Percentiles rank a stretch among this genome's conserved stretches.
Conservation (phyloP, 2,329 filamentous ascomycete genomes). For the Penicillium sp. region DNA sequence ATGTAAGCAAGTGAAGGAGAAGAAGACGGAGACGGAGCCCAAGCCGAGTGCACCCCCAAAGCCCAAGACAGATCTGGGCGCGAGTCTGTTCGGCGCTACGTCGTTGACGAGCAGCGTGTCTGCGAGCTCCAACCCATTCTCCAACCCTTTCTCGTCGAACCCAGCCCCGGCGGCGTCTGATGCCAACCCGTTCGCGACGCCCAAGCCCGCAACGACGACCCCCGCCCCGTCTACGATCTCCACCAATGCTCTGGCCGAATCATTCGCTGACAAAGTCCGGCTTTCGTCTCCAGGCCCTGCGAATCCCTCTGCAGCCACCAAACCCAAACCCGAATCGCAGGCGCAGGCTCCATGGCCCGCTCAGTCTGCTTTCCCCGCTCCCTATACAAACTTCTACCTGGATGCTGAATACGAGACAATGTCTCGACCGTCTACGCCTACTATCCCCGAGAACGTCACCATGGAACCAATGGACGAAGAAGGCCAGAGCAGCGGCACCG, state of each 20-base stretch:
- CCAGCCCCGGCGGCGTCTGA: slow-evolving; percentile 32
- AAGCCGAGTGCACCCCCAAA: slow-evolving; percentile 16
- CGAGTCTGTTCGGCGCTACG: slow-evolving; percentile 63
- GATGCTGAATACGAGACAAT: slow-evolving; percentile 93
- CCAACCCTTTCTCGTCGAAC: slow-evolving; percentile 56
- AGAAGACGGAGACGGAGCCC: slow-evolving; percentile 14
- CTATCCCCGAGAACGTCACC: slow-evolving; percentile 48
- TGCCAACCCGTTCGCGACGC: slow-evolving; percentile 61
- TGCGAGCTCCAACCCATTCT: slow-evolving; percentile 56
- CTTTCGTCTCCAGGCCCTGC: slow-evolving; percentile 44
- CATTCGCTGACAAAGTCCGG: slow-evolving; percentile 69
- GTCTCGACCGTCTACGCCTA: slow-evolving; percentile 54
- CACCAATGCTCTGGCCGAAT: slow-evolving; percentile 66
- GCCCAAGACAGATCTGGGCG: slow-evolving; percentile 43
- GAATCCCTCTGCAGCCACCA: slow-evolving; percentile 26
- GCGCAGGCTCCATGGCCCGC: slow-evolving; percentile 74
- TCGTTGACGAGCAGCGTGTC: slow-evolving; percentile 37
- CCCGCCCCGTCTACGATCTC: slow-evolving; percentile 44
- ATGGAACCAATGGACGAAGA: slow-evolving; percentile 40
- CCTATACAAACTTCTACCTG: slow-evolving; percentile 76
- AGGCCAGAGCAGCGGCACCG: slow-evolving; percentile 30
- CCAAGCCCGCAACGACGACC: slow-evolving; percentile 35
- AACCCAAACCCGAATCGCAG: slow-evolving; percentile 34
- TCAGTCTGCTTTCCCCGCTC: slow-evolving; percentile 59
- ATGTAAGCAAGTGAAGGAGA: slow-evolving; percentile 23